Evolutionary conservation across 495 filamentous ascomycete genomes (phyloP).

Genomic region (Penicillium herquei): DNA sequence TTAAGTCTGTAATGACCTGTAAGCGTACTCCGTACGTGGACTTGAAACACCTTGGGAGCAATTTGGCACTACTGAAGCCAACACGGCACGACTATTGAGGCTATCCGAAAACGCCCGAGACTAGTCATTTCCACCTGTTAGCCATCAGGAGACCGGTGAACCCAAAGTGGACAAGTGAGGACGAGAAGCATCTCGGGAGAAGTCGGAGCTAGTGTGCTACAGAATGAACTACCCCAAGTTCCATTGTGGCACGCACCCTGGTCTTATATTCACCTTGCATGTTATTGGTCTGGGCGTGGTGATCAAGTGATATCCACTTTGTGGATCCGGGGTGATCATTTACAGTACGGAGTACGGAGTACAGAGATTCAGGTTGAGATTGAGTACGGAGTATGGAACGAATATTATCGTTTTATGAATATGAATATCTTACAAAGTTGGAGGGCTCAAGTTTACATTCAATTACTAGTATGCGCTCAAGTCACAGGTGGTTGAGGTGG

Average conservation of each 20-base stretch:
- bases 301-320: slow-evolving; percentile 29
- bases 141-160: slow-evolving; percentile 29
- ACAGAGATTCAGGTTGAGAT: not conserved
- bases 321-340: not conserved
- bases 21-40: too few relatives aligned
- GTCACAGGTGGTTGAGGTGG: too few relatives aligned
- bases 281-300: slow-evolving; percentile 13
- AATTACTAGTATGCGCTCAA: too few relatives aligned
- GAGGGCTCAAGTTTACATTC: too few relatives aligned
- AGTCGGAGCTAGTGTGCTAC: not conserved
- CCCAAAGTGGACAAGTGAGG: slow-evolving; percentile 34
- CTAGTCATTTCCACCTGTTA: too few relatives aligned
- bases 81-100: too few relatives aligned
- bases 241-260: slow-evolving; percentile 1
- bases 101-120: too few relatives aligned
- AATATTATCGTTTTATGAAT: too few relatives aligned
- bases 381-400: not conserved
- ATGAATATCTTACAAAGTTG: too few relatives aligned
- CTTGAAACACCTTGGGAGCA: too few relatives aligned
- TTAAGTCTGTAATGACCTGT: too few relatives aligned
- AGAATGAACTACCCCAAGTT: not conserved
- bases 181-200: slow-evolving; percentile 27
- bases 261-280: slow-evolving; percentile 19
- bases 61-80: too few relatives aligned
- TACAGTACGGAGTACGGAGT: not conserved